phyloP scores from a whole-genome alignment of 805 yeast species.

The Candida tammaniensis region DNA sequence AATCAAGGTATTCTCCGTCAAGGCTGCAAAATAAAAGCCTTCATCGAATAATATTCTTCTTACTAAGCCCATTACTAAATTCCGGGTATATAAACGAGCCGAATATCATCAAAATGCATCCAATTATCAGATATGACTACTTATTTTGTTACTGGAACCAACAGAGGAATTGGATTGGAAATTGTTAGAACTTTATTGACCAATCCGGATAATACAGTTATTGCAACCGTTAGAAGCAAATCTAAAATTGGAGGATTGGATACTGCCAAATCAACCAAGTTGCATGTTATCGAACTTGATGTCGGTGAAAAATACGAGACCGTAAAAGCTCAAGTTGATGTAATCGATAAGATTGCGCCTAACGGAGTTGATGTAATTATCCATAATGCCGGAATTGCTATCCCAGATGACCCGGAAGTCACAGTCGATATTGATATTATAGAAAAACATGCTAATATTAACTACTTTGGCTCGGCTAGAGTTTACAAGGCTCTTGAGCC shows the following conservation, averaged over 20 bases:
- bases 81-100: too few relatives aligned
- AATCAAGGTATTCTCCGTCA: too few relatives aligned
- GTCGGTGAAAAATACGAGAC: background rate
- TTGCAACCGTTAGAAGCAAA: slow-evolving; percentile 3
- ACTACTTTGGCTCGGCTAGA: slow-evolving; percentile 4
- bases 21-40: too few relatives aligned
- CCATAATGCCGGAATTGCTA: slow-evolving; percentile 27
- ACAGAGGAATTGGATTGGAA: slow-evolving; percentile 10
- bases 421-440: background rate
- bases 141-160: slow-evolving; percentile 3
- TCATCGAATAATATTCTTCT: too few relatives aligned
- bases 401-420: background rate
- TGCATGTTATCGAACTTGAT: slow-evolving; percentile 5
- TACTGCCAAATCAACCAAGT: background rate
- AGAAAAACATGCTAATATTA: background rate
- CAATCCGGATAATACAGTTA: background rate
- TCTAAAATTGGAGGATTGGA: background rate
- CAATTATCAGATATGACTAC: slow-evolving; percentile 3
- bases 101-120: too few relatives aligned
- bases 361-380: slow-evolving; percentile 35
- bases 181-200: background rate
- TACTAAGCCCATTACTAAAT: too few relatives aligned
- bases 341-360: slow-evolving; percentile 13
- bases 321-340: slow-evolving; percentile 4
- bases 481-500: background rate